These are phyloP conservation scores for Coniochaeta ligniaria DNA, from an alignment of 2,329 filamentous ascomycete species.

Conservation along the genomic window DNA sequence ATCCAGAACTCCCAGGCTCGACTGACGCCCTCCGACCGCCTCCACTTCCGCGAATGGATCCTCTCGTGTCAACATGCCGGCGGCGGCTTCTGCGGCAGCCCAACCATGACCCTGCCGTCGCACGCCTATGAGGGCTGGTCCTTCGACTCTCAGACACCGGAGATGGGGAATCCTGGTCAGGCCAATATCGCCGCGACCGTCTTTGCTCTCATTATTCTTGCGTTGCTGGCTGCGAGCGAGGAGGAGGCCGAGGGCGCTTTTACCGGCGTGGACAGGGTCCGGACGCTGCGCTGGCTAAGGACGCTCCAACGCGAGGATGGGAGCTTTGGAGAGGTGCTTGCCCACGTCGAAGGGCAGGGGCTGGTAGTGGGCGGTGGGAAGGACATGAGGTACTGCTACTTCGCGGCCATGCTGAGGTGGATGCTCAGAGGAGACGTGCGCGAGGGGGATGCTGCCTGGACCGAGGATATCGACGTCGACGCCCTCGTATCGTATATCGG, in stretches of 20 bases:
- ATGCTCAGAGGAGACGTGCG: constrained; percentile 61
- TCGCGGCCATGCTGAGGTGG: constrained; percentile 75
- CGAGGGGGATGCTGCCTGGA: constrained; percentile 42
- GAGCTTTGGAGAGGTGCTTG: constrained; percentile 81
- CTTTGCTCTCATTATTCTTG: constrained; percentile 74
- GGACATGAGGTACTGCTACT: constrained; percentile 84
- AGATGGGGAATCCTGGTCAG: constrained; percentile 32
- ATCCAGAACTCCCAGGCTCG: constrained; percentile 21
- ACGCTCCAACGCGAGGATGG: constrained; percentile 75
- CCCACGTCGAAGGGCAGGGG: constrained; percentile 27
- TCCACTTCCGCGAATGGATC: constrained; percentile 62
- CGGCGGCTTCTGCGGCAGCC: constrained; percentile 85
- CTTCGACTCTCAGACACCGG: constrained; percentile 32
- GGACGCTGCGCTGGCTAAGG: constrained; percentile 67
- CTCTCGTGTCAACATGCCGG: constrained; percentile 77
- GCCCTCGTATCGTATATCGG: constrained; percentile 64
- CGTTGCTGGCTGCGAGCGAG: constrained; percentile 36
- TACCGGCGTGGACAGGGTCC: constrained; percentile 56
- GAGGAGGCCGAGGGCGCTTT: constrained; percentile 37
- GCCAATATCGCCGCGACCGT: constrained; percentile 82
- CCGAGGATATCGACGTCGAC: constrained; percentile 69
- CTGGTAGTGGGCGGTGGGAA: constrained; percentile 65
- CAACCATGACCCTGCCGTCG: constrained; percentile 51
- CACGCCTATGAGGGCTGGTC: constrained; percentile 18
- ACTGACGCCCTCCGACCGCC: constrained; percentile 35